phyloP scores from a whole-genome alignment of 2,329 filamentous ascomycete species.

The Neofusicoccum parvum region DNA sequence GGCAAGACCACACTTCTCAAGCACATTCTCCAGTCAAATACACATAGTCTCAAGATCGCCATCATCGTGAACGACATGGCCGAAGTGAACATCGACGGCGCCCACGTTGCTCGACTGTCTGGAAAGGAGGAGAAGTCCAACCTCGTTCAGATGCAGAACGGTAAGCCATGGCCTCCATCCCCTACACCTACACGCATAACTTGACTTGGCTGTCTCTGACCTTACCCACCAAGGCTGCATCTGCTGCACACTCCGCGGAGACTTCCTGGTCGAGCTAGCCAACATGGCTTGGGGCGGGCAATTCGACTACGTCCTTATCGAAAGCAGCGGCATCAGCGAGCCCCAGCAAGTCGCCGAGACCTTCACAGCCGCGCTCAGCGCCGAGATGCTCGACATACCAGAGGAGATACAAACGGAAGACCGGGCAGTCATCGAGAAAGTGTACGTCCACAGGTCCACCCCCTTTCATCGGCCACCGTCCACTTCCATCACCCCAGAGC shows the following conservation, averaged over 20 bases:
- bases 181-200: background rate
- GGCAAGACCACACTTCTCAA: slow-evolving; percentile 73
- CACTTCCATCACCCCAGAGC: too few species aligned
- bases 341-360: slow-evolving; percentile 75
- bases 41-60: slow-evolving; percentile 69
- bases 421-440: slow-evolving; percentile 48
- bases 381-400: slow-evolving; percentile 52
- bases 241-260: slow-evolving; percentile 73
- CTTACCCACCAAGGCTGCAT: slow-evolving; percentile 57
- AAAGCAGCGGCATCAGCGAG: slow-evolving; percentile 72
- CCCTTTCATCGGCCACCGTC: too few species aligned
- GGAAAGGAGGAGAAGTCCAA: slow-evolving; percentile 55
- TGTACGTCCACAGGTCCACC: slow-evolving; percentile 38
- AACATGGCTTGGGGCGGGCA: slow-evolving; percentile 61
- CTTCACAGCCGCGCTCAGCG: slow-evolving; percentile 58
- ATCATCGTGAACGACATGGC: slow-evolving; percentile 74
- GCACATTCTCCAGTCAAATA: slow-evolving; percentile 64
- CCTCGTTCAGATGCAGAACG: slow-evolving; percentile 67
- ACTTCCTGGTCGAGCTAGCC: slow-evolving; percentile 70
- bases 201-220: background rate
- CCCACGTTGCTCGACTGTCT: slow-evolving; percentile 58
- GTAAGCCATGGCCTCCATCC: background rate
- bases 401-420: slow-evolving; percentile 46
- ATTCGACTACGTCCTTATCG: slow-evolving; percentile 73
- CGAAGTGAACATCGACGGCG: slow-evolving; percentile 64